Conservation (phyloP, 805 yeast genomes). For the Kazachstania africana region DNA sequence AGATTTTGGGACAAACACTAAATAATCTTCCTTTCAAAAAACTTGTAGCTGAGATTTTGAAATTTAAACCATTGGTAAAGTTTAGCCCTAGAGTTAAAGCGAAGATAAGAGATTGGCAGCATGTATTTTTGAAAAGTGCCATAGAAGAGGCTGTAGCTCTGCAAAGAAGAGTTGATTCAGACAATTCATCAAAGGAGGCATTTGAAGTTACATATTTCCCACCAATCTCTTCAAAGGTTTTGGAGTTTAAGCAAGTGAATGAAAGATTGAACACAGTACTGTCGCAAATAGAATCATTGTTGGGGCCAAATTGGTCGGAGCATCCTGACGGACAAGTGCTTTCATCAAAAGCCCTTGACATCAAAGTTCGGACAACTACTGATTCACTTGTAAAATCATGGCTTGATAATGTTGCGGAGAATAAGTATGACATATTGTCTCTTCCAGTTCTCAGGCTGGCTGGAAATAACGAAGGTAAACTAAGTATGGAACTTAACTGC, state of each 20-base stretch:
- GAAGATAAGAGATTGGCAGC: conserved; percentile 51
- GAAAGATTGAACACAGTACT: conserved; percentile 32
- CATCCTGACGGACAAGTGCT: conserved; percentile 65
- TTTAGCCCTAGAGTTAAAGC: conserved; percentile 41
- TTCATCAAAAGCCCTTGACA: too few species aligned
- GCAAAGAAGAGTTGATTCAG: conserved; percentile 30
- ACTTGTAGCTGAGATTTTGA: conserved; percentile 40
- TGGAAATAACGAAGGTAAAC: too few species aligned
- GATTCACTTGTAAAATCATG: too few species aligned
- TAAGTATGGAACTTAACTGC: too few species aligned
- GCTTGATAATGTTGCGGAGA: too few species aligned
- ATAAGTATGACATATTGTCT: too few species aligned
- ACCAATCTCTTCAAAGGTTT: conserved; percentile 32
- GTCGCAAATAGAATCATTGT: conserved; percentile 35
- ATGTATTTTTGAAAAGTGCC: conserved; percentile 36
- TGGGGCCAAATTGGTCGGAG: conserved; percentile 50
- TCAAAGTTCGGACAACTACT: too few species aligned
- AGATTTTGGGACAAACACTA: conserved; percentile 29
- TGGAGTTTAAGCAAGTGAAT: conserved; percentile 44
- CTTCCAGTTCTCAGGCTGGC: too few species aligned
- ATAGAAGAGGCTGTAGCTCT: conserved; percentile 35
- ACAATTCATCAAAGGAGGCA: too few species aligned
- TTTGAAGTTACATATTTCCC: too few species aligned
- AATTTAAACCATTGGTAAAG: conserved; percentile 35
- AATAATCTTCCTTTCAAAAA: conserved; percentile 31